These are phyloP conservation scores for Mortierella hygrophila DNA, from an alignment of 192 early-diverging fungal genomes.

Conservation along the genomic window DNA sequence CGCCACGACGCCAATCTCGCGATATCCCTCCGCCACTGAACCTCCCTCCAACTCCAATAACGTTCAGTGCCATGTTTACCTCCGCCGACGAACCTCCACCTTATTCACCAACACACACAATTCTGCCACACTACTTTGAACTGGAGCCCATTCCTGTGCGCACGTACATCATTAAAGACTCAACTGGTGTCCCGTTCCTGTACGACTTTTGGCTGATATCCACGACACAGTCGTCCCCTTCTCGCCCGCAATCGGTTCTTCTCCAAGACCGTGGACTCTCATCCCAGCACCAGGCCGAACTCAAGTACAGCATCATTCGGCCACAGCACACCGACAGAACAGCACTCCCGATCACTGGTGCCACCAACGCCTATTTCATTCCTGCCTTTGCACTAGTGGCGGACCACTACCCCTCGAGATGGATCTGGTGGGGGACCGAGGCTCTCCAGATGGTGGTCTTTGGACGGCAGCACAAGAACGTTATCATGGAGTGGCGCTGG, in stretches of 20 bases:
- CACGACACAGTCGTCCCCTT: conserved; percentile 14
- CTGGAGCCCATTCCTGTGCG: conserved; percentile 45
- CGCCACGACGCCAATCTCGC: not conserved
- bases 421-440: conserved; percentile 53
- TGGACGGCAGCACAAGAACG: conserved; percentile 44
- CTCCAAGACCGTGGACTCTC: conserved; percentile 28
- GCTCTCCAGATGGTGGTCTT: conserved; percentile 48
- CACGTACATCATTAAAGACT: conserved; percentile 39
- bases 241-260: conserved; percentile 17
- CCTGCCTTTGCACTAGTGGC: conserved; percentile 35
- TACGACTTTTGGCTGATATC: conserved; percentile 41
- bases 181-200: conserved; percentile 21
- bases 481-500: conserved; percentile 52
- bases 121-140: conserved; percentile 48
- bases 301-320: conserved; percentile 46
- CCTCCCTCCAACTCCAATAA: not conserved
- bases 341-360: conserved; percentile 20
- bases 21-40: not conserved
- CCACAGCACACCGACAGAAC: conserved; percentile 39
- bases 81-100: conserved; percentile 39
- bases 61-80: conserved; percentile 2
- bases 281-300: conserved; percentile 20
- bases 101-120: conserved; percentile 49
- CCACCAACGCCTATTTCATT: conserved; percentile 30
- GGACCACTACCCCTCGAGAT: conserved; percentile 31